Percentiles rank a stretch among this genome's conserved stretches.
These are phyloP conservation scores for Vanderwaltozyma verrucispora DNA, from an alignment of 805 yeast genomes.

Conservation along the genomic window DNA sequence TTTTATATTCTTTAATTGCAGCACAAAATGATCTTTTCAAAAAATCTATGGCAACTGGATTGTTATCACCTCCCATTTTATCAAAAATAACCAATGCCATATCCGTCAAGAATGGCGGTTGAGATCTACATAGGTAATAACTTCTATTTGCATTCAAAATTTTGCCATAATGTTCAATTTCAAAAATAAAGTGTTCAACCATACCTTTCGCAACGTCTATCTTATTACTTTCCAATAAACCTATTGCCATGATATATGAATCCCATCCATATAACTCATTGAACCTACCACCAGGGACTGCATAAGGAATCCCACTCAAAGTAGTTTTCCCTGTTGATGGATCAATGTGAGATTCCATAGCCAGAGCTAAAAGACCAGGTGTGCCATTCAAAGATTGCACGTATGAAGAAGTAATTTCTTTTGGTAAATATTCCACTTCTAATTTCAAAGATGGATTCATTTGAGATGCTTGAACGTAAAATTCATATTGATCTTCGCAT, in stretches of 20 bases:
- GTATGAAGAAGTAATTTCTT: slow-evolving; percentile 62
- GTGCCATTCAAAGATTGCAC: slow-evolving; percentile 64
- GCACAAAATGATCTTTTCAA: slow-evolving; percentile 56
- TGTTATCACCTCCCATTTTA: slow-evolving; percentile 40
- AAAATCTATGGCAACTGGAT: slow-evolving; percentile 47
- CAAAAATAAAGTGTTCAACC: slow-evolving; percentile 87
- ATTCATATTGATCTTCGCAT: slow-evolving; percentile 63
- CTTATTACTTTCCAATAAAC: slow-evolving; percentile 57
- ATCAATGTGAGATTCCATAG: slow-evolving; percentile 45
- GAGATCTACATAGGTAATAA: slow-evolving; percentile 83
- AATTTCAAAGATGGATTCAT: slow-evolving; percentile 46
- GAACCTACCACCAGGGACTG: slow-evolving; percentile 96
- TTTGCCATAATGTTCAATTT: slow-evolving; percentile 83
- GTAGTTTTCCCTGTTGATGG: slow-evolving; percentile 40
- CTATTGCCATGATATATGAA: slow-evolving; percentile 84
- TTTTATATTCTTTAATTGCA: slow-evolving; percentile 76
- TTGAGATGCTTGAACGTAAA: slow-evolving; percentile 44
- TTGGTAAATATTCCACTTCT: slow-evolving; percentile 74
- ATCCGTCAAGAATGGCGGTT: slow-evolving; percentile 94
- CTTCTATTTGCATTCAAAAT: slow-evolving; percentile 89
- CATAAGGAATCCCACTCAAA: slow-evolving; percentile 66
- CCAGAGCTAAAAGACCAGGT: slow-evolving; percentile 83
- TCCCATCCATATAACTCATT: slow-evolving; percentile 99
- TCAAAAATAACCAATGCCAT: slow-evolving; percentile 67
- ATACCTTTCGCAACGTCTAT: slow-evolving; percentile 73